These are phyloP conservation scores for Dictyostelium intermedium DNA, from an alignment of 78 protist species.

Conservation along the genomic window DNA sequence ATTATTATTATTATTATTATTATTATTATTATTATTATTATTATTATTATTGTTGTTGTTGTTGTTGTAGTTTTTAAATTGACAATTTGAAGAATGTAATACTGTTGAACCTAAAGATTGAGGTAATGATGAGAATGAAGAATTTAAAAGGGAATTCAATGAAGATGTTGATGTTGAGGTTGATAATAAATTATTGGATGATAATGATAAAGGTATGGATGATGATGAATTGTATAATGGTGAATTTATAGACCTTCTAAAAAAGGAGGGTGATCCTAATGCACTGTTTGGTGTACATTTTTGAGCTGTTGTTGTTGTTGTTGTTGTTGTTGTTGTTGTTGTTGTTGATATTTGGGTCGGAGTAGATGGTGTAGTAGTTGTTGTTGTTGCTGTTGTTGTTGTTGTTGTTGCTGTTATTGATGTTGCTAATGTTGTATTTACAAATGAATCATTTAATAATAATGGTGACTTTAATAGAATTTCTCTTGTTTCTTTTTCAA, in stretches of 20 bases:
- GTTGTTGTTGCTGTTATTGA: neutral
- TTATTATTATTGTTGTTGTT: neutral
- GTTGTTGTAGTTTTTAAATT: neutral
- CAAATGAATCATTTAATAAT: neutral
- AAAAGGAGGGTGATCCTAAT: conserved; percentile 11
- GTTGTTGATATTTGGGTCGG: neutral
- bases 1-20: neutral
- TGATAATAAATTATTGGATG: neutral
- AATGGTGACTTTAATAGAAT: neutral
- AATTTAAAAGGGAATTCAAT: neutral
- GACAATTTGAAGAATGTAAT: neutral
- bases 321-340: neutral
- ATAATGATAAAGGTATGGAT: neutral
- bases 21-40: neutral
- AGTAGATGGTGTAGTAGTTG: neutral
- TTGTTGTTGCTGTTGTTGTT: neutral
- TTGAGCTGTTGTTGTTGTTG: neutral
- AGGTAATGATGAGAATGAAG: neutral
- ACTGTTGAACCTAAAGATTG: neutral
- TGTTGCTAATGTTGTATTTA: neutral
- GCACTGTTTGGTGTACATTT: neutral
- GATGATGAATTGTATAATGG: conserved; percentile 11
- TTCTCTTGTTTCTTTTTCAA: neutral
- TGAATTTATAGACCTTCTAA: conserved; percentile 15
- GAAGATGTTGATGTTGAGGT: neutral